A percentile compares a stretch with the other conserved stretches of the same genome.
phyloP scores from a whole-genome alignment of 306 rosid genomes.

The Ormosia semicastrata region DNA sequence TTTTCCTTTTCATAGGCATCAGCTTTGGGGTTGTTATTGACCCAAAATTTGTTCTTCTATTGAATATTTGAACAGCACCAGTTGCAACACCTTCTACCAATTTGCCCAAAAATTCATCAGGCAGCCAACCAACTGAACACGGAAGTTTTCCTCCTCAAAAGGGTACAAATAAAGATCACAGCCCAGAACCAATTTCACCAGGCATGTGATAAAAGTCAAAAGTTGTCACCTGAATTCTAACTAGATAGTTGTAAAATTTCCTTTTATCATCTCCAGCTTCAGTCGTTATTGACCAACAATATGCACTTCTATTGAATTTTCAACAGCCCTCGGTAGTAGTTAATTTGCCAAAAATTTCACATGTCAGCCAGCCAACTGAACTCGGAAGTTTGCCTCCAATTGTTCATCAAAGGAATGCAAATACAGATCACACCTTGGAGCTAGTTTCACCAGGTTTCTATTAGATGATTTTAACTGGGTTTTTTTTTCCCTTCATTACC shows the following conservation, averaged over 20 bases:
- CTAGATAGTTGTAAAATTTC: background rate
- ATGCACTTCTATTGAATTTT: constrained; percentile 8
- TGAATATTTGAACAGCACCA: constrained; percentile 36
- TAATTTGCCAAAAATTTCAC: constrained; percentile 44
- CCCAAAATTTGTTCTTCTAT: background rate
- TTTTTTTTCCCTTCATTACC: background rate
- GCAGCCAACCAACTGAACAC: constrained; percentile 35
- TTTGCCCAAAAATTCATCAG: constrained; percentile 48
- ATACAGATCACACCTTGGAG: constrained; percentile 35
- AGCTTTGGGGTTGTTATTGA: constrained; percentile 6
- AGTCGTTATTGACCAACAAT: background rate
- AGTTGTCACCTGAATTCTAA: constrained; percentile 1
- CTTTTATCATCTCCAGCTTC: background rate
- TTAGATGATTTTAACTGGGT: background rate
- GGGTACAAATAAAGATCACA: constrained; percentile 15
- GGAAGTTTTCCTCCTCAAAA: constrained; percentile 44
- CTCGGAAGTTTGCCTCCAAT: constrained; percentile 42
- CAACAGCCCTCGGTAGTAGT: constrained; percentile 42
- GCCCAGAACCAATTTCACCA: constrained; percentile 24
- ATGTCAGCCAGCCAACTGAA: constrained; percentile 33
- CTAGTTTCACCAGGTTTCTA: constrained; percentile 46
- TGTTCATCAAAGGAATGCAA: constrained; percentile 26
- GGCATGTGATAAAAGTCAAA: constrained; percentile 19
- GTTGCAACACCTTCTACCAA: constrained; percentile 36
- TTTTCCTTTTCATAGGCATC: constrained; percentile 2